Base-by-base conservation (phyloP, 495 filamentous ascomycete genomes). In the Cryomyces minteri region DNA sequence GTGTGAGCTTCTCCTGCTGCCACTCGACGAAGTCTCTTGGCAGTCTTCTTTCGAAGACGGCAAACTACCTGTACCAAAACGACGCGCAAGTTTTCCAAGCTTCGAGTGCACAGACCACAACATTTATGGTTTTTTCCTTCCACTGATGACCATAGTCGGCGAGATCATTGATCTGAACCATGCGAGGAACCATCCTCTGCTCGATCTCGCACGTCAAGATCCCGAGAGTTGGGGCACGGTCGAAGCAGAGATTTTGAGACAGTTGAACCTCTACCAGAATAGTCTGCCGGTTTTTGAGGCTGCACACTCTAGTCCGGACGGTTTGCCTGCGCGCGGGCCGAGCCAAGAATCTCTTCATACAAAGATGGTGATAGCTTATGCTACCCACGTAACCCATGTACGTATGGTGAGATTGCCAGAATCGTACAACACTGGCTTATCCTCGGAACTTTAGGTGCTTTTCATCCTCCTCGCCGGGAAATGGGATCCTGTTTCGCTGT, bases 401-500 rank as follows among this genome's bases (percentile, higher is more conserved):
- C 18, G 18, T 25, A 25, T 25, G 18, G 18, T 25, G 18, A 25
- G 18, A 25, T 25, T 25, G 18, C 18, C 18, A 2, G 18, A 25
- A 25, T 25, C 18, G 18, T 25, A 25, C 18, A 25, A 25, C 18
- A 25, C 18, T 2, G 2, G 18, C 18, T 25, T 25, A 25, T 25
- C 18, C 1, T 25, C 18, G 2, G 18, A 25, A 25, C 2, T 25
- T 2, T 25, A 25, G 18, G 18, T 25, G 31, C 62, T 77, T 2
- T 66, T 75, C 43, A 72, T 77, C 18, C 61, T 76, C 0, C 57
- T 74, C 5, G 60, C 72, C 42, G 70, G 71, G 5, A 73, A 76
- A 55, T 74, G 71, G 72, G 73, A 76, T 49, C 69, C 72, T 10
- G 69, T 76, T 25, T 67, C 63, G 32, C 65, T 76, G 52, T 64